These are phyloP conservation scores for Herpetospermum pedunculosum DNA, from an alignment of 306 rosid species.

Conservation along the genomic window DNA sequence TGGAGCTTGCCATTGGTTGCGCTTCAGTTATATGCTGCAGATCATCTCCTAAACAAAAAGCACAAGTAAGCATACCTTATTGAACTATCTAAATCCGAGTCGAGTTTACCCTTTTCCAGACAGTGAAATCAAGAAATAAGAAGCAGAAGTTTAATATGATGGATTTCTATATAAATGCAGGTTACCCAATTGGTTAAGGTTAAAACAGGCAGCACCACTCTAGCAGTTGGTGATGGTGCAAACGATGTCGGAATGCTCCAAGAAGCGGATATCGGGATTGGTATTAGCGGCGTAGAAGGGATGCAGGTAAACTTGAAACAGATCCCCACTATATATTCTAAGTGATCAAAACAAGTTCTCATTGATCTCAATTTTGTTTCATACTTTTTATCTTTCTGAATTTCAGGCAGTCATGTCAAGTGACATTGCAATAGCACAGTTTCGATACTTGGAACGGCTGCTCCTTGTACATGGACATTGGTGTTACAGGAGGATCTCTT, in stretches of 20 bases:
- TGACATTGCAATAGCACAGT: conserved; percentile 94
- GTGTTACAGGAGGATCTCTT: conserved; percentile 96
- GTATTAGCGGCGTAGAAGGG: conserved; percentile 97
- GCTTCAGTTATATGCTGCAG: conserved; percentile 98
- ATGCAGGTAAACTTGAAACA: conserved; percentile 66
- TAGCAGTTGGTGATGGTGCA: conserved; percentile 98
- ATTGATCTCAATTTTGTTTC: conserved; percentile 9
- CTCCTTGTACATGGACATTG: conserved; percentile 99
- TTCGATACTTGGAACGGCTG: conserved; percentile 77
- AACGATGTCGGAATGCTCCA: conserved; percentile 99
- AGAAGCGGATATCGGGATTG: conserved; percentile 97
- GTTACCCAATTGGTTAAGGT: conserved; percentile 72
- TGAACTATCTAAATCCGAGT: background rate
- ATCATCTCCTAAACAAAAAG: conserved; percentile 97
- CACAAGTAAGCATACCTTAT: conserved; percentile 47
- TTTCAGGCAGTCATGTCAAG: conserved; percentile 97
- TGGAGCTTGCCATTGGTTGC: conserved; percentile 84
- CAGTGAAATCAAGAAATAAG: background rate
- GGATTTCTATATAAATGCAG: conserved; percentile 21
- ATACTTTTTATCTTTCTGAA: conserved; percentile 3
- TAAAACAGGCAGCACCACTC: conserved; percentile 62
- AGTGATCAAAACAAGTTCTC: background rate
- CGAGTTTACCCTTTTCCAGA: background rate
- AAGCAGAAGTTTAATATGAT: background rate
- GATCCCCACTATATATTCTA: background rate